A percentile compares a stretch with the other conserved stretches of the same genome.
These are phyloP conservation scores for Pseudogymnoascus sp. DNA, from an alignment of 2,329 filamentous ascomycete species.

Conservation along the genomic window DNA sequence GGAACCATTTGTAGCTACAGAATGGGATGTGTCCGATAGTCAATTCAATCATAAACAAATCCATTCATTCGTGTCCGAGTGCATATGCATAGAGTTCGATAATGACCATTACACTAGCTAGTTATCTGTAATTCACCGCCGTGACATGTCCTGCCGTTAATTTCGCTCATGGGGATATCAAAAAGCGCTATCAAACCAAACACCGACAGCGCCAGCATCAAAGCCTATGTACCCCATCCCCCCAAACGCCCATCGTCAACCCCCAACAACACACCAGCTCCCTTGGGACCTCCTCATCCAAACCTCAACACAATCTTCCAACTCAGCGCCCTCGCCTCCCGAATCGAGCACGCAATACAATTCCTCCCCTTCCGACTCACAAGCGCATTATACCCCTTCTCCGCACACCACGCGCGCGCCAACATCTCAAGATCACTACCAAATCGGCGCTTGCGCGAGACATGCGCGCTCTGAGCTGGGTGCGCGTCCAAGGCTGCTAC, in stretches of 20 bases:
- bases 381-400: constrained; percentile 65
- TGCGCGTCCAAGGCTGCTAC: constrained; percentile 10
- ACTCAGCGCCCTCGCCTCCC: constrained; percentile 63
- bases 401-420: constrained; percentile 63
- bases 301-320: constrained; percentile 44
- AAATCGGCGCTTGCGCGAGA: constrained; percentile 9
- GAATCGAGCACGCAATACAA: constrained; percentile 64
- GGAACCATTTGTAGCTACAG: background rate
- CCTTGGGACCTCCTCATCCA: constrained; percentile 2
- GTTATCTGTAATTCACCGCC: background rate
- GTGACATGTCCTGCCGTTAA: background rate
- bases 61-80: background rate
- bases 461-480: background rate
- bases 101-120: background rate
- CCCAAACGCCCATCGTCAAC: background rate
- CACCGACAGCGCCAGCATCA: background rate
- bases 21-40: background rate
- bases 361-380: constrained; percentile 58
- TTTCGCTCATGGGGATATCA: constrained; percentile 5
- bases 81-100: background rate
- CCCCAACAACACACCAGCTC: background rate
- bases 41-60: background rate
- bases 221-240: background rate
- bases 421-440: constrained; percentile 61
- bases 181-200: background rate